Percentiles rank a stretch among this genome's conserved stretches.
Evolutionary conservation across 2,329 filamentous ascomycete species (phyloP).

Genomic region (Penicillium verrucosum): DNA sequence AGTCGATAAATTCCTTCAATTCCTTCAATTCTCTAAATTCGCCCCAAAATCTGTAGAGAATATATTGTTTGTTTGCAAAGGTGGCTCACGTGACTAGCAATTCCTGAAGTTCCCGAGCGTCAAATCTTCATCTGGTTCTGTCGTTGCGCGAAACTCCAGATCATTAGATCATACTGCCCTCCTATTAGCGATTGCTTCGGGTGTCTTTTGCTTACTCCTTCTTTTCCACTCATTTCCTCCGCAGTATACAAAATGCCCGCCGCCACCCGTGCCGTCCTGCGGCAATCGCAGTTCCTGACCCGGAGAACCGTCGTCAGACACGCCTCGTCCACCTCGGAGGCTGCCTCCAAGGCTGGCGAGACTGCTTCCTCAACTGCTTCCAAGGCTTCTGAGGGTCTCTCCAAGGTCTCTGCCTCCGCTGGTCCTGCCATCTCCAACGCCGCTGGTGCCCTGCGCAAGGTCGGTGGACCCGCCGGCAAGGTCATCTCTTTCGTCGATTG

Average conservation of each 20-base stretch:
- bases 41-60: background rate
- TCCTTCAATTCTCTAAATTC: background rate
- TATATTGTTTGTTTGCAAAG: conserved; percentile 1
- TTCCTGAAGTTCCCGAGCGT: conserved; percentile 44
- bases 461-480: conserved; percentile 79
- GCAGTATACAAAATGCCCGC: conserved; percentile 43
- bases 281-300: conserved; percentile 48
- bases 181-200: conserved; percentile 28
- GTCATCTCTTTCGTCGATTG: conserved; percentile 79
- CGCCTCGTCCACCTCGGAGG: conserved; percentile 47
- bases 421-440: conserved; percentile 73
- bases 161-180: conserved; percentile 41
- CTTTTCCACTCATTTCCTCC: conserved; percentile 24
- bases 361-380: conserved; percentile 41
- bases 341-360: conserved; percentile 46
- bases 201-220: conserved; percentile 27
- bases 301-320: conserved; percentile 47
- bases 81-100: conserved; percentile 26
- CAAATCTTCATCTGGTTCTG: conserved; percentile 39
- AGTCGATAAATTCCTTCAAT: background rate
- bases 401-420: conserved; percentile 74
- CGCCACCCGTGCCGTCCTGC: conserved; percentile 45
- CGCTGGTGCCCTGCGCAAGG: conserved; percentile 67
- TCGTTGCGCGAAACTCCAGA: conserved; percentile 35
- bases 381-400: conserved; percentile 79